Conservation (phyloP, 129 eudicot species). For the Glebionis coronaria region DNA sequence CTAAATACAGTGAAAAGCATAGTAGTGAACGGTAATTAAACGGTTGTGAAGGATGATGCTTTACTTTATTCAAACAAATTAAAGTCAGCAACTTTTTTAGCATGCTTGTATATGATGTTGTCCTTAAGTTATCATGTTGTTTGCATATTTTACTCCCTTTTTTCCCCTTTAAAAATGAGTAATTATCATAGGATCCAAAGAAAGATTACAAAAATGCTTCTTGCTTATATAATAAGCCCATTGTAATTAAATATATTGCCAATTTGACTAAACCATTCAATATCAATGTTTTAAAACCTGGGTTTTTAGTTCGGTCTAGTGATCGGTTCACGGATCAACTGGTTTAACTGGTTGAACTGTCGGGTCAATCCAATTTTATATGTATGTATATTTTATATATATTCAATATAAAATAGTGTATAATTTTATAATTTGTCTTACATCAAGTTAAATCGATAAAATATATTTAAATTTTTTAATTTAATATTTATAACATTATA, state of each 20-base stretch:
- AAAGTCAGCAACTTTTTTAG: constrained; percentile 27
- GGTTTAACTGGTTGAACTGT: too few species aligned
- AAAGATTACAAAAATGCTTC: constrained; percentile 14
- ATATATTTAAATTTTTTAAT: too few species aligned
- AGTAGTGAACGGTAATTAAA: constrained; percentile 6
- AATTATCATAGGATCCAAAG: constrained; percentile 15
- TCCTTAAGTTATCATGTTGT: constrained; percentile 25
- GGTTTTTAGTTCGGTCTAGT: too few species aligned
- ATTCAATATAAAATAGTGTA: too few species aligned
- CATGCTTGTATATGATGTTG: constrained; percentile 31
- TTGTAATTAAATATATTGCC: background rate
- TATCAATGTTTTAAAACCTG: too few species aligned
- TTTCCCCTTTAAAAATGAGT: constrained; percentile 6
- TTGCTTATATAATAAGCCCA: background rate
- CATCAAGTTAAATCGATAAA: too few species aligned
- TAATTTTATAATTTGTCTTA: too few species aligned
- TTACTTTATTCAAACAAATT: constrained; percentile 19
- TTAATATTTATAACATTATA: too few species aligned
- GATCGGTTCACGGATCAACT: too few species aligned
- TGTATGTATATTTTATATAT: too few species aligned
- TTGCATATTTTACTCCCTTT: constrained; percentile 29
- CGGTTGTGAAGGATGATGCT: constrained; percentile 25
- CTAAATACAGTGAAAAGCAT: background rate
- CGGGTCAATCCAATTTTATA: too few species aligned
- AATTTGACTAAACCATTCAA: background rate